Percentiles rank a stretch among this genome's conserved stretches.
Conservation (phyloP, 2,329 filamentous ascomycete genomes). For the Xylariaceae sp. region DNA sequence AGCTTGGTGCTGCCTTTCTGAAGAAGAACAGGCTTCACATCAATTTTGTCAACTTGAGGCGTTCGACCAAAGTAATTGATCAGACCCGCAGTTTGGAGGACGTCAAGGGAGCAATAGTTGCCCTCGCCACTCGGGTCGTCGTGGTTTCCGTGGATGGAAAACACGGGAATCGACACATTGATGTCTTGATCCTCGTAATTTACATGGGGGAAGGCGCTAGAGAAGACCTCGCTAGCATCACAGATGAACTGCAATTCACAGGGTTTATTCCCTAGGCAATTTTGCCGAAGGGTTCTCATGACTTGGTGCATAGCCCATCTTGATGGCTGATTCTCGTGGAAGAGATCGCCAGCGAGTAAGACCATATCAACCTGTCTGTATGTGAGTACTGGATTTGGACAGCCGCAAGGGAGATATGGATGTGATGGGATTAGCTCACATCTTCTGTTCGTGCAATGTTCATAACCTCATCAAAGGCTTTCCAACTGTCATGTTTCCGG, state of each 20-base stretch:
- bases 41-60: conserved; percentile 88
- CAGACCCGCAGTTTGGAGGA: conserved; percentile 85
- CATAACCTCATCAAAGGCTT: conserved; percentile 93
- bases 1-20: conserved; percentile 93
- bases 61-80: conserved; percentile 95
- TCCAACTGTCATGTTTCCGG: conserved; percentile 96
- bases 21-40: conserved; percentile 83
- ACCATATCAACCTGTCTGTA: conserved; percentile 82
- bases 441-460: conserved; percentile 79
- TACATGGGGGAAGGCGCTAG: conserved; percentile 84
- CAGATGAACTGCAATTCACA: conserved; percentile 93
- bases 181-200: conserved; percentile 98
- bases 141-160: conserved; percentile 97
- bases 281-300: conserved; percentile 88
- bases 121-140: conserved; percentile 97
- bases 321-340: conserved; percentile 97
- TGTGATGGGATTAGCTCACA: conserved; percentile 38
- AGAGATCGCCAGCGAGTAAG: conserved; percentile 87
- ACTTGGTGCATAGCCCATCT: conserved; percentile 96
- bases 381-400: conserved; percentile 4
- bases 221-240: conserved; percentile 87
- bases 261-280: conserved; percentile 91
- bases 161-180: conserved; percentile 94
- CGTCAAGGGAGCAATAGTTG: conserved; percentile 82
- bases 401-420: too few species aligned